These are phyloP conservation scores for Yamadazyma atmosphaerica DNA, from an alignment of 1,139 yeast genomes.

Conservation along the genomic window DNA sequence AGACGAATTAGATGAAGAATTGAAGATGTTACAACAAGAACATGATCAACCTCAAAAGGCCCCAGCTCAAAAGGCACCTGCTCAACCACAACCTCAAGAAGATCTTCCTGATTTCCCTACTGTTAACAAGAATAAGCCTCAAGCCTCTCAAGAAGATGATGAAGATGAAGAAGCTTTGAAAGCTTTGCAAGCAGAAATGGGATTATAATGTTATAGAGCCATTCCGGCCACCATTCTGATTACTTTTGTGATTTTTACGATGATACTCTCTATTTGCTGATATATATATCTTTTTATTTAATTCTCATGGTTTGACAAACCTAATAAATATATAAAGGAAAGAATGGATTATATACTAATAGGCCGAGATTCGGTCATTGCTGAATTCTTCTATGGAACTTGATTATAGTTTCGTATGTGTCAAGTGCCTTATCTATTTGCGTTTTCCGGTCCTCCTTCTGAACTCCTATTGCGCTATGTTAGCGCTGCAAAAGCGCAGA, in stretches of 20 bases:
- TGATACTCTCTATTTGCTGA: background rate
- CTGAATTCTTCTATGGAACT: too few species aligned
- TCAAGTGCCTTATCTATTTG: too few species aligned
- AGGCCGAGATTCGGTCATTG: too few species aligned
- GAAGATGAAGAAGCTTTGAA: constrained; percentile 91
- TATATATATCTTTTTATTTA: background rate
- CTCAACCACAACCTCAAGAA: constrained; percentile 18
- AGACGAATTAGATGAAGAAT: constrained; percentile 87
- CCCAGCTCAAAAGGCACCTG: constrained; percentile 13
- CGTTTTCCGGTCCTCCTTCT: too few species aligned
- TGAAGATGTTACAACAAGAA: constrained; percentile 86
- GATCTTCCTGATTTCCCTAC: constrained; percentile 51
- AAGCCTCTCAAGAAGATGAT: constrained; percentile 57
- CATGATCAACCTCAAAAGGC: constrained; percentile 31
- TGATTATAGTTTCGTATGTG: too few species aligned
- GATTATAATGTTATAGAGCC: constrained; percentile 44
- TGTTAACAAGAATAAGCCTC: constrained; percentile 40
- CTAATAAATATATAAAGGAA: too few species aligned
- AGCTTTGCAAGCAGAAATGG: constrained; percentile 94
- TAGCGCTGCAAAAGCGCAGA: constrained; percentile 10
- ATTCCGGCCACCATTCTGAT: too few species aligned
- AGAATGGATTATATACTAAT: too few species aligned
- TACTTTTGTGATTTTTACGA: too few species aligned
- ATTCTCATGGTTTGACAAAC: too few species aligned
- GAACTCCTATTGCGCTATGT: background rate